phyloP scores from a whole-genome alignment of 148 eudicot genomes.

The Simmondsia chinensis region DNA sequence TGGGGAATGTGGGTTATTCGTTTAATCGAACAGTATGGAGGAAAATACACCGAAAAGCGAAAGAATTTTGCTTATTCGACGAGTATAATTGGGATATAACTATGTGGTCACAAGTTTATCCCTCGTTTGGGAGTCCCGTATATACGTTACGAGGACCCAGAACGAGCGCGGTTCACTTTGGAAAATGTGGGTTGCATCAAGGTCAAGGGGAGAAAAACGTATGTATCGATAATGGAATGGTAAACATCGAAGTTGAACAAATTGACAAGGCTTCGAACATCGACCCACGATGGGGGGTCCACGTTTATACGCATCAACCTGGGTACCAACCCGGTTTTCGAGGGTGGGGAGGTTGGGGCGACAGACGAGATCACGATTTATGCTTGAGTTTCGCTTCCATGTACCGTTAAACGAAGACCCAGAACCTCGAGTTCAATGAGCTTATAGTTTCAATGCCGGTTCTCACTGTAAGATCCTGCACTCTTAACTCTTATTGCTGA shows the following conservation, averaged over 20 bases:
- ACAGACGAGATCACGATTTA: conserved; percentile 57
- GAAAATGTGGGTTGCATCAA: conserved; percentile 94
- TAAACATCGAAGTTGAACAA: conserved; percentile 47
- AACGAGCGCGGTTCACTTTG: conserved; percentile 88
- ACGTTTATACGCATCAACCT: conserved; percentile 36
- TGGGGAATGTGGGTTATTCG: conserved; percentile 90
- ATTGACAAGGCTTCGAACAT: conserved; percentile 52
- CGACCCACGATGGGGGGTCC: conserved; percentile 55
- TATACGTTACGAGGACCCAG: conserved; percentile 79
- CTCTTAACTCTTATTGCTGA: no score
- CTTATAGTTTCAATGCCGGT: neutral
- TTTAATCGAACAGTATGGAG: conserved; percentile 81
- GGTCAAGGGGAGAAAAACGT: conserved; percentile 55
- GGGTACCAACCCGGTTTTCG: conserved; percentile 86
- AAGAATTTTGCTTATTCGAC: conserved; percentile 70
- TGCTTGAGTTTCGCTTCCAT: conserved; percentile 81
- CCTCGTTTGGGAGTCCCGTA: conserved; percentile 81
- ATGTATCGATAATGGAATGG: conserved; percentile 56
- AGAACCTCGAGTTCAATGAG: neutral
- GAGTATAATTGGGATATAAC: conserved; percentile 99
- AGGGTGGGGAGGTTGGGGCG: conserved; percentile 99
- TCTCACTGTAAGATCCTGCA: neutral
- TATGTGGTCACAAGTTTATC: conserved; percentile 93
- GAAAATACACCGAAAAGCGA: conserved; percentile 64
- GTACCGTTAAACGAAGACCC: conserved; percentile 22